Percentiles rank a stretch among this genome's conserved stretches.
Conservation (phyloP, 1,139 yeast genomes). For the Saccharomyces hybrid region DNA sequence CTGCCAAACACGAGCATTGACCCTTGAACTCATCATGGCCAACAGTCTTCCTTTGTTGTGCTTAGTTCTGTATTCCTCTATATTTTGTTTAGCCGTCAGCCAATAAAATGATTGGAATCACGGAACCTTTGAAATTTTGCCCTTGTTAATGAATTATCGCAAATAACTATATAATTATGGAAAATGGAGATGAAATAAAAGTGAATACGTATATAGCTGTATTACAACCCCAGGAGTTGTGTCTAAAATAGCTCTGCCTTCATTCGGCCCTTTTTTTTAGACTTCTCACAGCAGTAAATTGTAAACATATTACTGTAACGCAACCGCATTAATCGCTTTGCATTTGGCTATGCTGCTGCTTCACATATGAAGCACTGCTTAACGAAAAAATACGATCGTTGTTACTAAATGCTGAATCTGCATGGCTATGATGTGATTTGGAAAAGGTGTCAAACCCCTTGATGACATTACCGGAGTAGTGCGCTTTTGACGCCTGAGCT, state of each 20-base stretch:
- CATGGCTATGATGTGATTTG: constrained; percentile 42
- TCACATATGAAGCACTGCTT: constrained; percentile 66
- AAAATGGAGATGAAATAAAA: background rate
- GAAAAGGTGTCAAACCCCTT: constrained; percentile 83
- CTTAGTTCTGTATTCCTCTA: background rate
- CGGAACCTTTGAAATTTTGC: constrained; percentile 3
- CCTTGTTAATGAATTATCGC: background rate
- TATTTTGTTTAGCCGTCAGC: background rate
- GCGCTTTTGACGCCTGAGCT: constrained; percentile 11
- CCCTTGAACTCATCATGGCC: background rate
- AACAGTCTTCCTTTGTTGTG: background rate
- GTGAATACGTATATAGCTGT: background rate
- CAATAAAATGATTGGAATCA: background rate
- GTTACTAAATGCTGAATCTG: constrained; percentile 48
- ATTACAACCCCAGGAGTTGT: background rate
- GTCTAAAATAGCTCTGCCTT: background rate
- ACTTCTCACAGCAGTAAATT: background rate
- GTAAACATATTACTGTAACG: background rate
- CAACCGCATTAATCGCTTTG: constrained; percentile 12
- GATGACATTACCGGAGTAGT: constrained; percentile 66
- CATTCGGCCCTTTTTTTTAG: background rate
- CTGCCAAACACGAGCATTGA: background rate
- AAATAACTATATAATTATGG: too few species aligned
- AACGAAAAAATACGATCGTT: constrained; percentile 81
- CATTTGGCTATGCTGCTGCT: constrained; percentile 43